Evolutionary conservation across 2,329 filamentous ascomycete species (phyloP), one percentile per base, ranked within the genome.

Genomic region (Pseudonectria buxi): DNA sequence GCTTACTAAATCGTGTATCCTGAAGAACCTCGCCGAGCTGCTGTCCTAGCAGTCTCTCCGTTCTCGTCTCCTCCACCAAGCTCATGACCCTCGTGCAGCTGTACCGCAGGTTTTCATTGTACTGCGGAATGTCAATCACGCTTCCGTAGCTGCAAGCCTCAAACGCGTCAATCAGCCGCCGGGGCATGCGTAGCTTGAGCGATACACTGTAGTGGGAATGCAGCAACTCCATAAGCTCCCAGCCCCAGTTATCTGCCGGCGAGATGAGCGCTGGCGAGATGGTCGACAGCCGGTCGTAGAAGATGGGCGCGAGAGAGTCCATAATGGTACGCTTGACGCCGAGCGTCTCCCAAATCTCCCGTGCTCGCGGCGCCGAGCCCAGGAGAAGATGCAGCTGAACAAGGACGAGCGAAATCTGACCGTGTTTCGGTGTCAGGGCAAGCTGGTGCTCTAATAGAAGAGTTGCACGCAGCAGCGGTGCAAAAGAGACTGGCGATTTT

Each of bases 271-370:
- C 45, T 0, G 74, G 74, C 0, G 73, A 61, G 3, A 77, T 51
- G 1, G 64, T 70, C 2, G 72, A 71, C 6, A 78, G 55, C 2
- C 75, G 65, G 47, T 79, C 75, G 40, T 72, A 69, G 39, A 74
- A 74, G 2, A 75, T 56, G 0, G 72, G 68, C 3, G 63, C 72
- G 1, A 78, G 61, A 0, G 72, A 70, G 42, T 78, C 73, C n/a
- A 74, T 67, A 18, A 76, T 72, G 0, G 71, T 72, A 14, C 74
- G 66, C 54, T 78, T 78, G 2, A 78, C 67, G 3, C 66, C 71
- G 9, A 76, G 61, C 0, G 61, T 61, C 10, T 63, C 58, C 72
- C 73, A 78, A 3, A 73, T 53, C 24, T 67, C 53, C 15, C 65
- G 58, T 0, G 69, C 70, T 13, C 63, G 61, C 2, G 67, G 61